Evolutionary conservation across 805 yeast genomes (phyloP), one percentile per base, ranked within the genome.

Genomic region (Myxozyma udenii): DNA sequence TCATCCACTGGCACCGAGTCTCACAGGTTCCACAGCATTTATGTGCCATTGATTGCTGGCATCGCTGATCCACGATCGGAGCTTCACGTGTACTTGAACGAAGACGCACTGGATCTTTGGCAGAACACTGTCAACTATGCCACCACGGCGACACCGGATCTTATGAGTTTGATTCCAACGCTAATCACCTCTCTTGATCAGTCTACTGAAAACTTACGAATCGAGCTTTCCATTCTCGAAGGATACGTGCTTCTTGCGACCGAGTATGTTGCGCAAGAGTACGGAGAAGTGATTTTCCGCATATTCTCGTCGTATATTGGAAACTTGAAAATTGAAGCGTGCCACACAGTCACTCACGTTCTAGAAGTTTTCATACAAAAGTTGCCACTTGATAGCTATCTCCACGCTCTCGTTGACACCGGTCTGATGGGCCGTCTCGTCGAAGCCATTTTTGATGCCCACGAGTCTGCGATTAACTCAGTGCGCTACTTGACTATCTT

Each of bases 31-130:
- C 44, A 53, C 24, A 18, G 23, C 4, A 18, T 61, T 26, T 75
- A 84, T 0, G 61, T 87, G 11, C 93, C 95, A 0, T 69, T 87
- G 52, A 74, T 89, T 23, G 69, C 71, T 11, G 68, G 73, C 5
- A 78, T 84, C 42, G 83, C 93, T 62, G 81, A 86, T 58, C 76
- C 82, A 1, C 71, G 72, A 19, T 78, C 88, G 0, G 75, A 76
- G 21, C 73, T 71, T 46, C 77, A 79, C 53, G 70, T 78, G 1
- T 71, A 86, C 47, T 66, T 90, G 7, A 76, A 84, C 18, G 97
- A 90, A 64, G 97, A 90, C 69, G 96, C 95, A 0, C 81, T 79
- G 63, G 95, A 87, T 50, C 71, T 90, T 38, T 88, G 96, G 95
- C 72, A 78, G n/a, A 74, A 83, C 1, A 46, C 85, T 80, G 49